phyloP scores from a whole-genome alignment of 2,329 filamentous ascomycete species.

The Diplodia corticola region DNA sequence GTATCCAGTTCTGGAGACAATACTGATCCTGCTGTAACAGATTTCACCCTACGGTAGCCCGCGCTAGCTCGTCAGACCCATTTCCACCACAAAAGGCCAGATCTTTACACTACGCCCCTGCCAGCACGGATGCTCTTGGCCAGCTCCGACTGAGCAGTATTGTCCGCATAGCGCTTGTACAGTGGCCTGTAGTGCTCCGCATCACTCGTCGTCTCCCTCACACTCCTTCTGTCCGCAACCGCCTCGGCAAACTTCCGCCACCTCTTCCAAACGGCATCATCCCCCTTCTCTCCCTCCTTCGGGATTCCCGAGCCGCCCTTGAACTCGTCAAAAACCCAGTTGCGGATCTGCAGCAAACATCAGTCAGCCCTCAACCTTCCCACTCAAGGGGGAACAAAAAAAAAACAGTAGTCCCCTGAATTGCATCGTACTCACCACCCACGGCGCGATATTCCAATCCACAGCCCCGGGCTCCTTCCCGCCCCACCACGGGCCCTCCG shows the following conservation, averaged over 20 bases:
- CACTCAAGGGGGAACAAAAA: no score
- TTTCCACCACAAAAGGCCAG: no score
- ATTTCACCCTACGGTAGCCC: no score
- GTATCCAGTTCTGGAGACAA: no score
- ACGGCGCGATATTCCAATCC: conserved; percentile 71
- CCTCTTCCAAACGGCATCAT: conserved; percentile 61
- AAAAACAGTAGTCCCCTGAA: no score
- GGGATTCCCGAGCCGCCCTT: conserved; percentile 61
- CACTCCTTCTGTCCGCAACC: conserved; percentile 60
- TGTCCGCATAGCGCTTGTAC: conserved; percentile 56
- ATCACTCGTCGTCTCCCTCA: conserved; percentile 68
- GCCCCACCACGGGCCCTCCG: conserved; percentile 65
- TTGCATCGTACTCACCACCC: conserved; percentile 54
- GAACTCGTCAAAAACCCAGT: conserved; percentile 75
- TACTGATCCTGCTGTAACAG: no score
- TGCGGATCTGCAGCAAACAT: conserved; percentile 37
- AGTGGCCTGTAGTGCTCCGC: conserved; percentile 66
- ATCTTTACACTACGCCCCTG: conserved; percentile 56
- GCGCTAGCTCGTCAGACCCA: no score
- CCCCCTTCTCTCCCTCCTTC: conserved; percentile 48
- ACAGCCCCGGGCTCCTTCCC: conserved; percentile 65
- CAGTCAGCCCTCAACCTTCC: not conserved
- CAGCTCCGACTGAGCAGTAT: conserved; percentile 49
- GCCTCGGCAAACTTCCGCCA: conserved; percentile 67
- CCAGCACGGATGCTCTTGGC: conserved; percentile 58